Evolutionary conservation across 2,329 filamentous ascomycete species (phyloP).

Genomic region (Verticillium zaregamsianum): DNA sequence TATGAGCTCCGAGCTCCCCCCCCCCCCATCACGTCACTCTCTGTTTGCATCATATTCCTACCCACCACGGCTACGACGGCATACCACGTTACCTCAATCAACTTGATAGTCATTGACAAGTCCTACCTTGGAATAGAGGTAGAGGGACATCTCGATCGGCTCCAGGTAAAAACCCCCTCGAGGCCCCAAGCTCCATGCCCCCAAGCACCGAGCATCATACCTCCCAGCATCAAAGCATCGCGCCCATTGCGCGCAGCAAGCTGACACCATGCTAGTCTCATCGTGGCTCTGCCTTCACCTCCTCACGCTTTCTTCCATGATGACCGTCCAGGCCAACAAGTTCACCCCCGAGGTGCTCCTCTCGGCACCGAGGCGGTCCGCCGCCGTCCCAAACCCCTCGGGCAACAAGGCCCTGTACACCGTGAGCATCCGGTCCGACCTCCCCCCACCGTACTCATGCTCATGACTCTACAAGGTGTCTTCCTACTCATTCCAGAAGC

Average conservation of each 20-base stretch:
- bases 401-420: conserved; percentile 63
- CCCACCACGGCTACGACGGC: not conserved
- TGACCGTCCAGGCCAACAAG: conserved; percentile 67
- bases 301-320: conserved; percentile 25
- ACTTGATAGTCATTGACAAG: not conserved
- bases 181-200: not conserved
- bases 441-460: conserved; percentile 17
- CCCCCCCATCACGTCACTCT: not conserved
- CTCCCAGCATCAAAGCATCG: not conserved
- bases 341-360: conserved; percentile 77
- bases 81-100: not conserved
- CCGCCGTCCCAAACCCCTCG: conserved; percentile 64
- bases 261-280: not conserved
- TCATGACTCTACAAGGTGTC: conserved; percentile 43
- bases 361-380: conserved; percentile 67
- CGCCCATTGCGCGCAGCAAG: not conserved
- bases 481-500: conserved; percentile 75
- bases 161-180: not conserved
- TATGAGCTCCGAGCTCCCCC: not conserved
- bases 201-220: not conserved
- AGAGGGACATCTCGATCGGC: not conserved
- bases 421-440: conserved; percentile 26
- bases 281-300: not conserved
- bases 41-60: not conserved
- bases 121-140: not conserved